phyloP scores from a whole-genome alignment of 768 basidiomycete genomes.

The Pilatotrama ljubarskyi region DNA sequence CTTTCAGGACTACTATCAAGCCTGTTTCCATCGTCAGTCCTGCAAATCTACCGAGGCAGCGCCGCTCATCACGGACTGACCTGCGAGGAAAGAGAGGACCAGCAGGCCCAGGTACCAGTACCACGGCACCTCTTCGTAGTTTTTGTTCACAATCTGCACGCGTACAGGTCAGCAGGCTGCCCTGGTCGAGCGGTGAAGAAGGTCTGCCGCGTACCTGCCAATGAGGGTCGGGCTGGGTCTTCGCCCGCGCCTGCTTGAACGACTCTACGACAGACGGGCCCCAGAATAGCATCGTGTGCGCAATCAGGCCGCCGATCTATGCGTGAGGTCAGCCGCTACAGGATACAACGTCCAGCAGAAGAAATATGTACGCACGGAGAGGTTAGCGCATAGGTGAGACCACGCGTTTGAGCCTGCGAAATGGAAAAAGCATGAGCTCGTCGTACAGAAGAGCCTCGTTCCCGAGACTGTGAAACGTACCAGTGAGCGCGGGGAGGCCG shows the following conservation, averaged over 20 bases:
- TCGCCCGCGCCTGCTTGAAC: constrained; percentile 47
- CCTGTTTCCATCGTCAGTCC: constrained; percentile 34
- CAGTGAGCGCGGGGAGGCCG: constrained; percentile 39
- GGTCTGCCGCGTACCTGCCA: constrained; percentile 40
- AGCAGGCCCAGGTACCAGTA: constrained; percentile 60
- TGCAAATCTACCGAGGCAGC: not conserved
- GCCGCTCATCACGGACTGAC: constrained; percentile 34
- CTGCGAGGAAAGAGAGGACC: constrained; percentile 53
- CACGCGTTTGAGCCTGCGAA: constrained; percentile 50
- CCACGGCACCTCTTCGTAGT: constrained; percentile 60
- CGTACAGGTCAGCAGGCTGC: too few species aligned
- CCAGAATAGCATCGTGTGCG: constrained; percentile 60
- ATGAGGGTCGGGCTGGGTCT: constrained; percentile 56
- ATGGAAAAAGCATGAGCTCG: constrained; percentile 1
- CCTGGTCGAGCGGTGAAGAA: too few species aligned
- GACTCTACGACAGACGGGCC: constrained; percentile 49
- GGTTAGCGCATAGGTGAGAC: constrained; percentile 48
- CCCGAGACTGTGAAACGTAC: constrained; percentile 7
- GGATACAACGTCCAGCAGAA: not conserved
- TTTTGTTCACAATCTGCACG: constrained; percentile 43
- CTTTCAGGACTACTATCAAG: constrained; percentile 55
- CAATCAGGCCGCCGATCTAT: constrained; percentile 60
- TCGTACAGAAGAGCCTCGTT: too few species aligned
- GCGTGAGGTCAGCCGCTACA: not conserved
- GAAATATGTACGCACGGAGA: constrained; percentile 37